A percentile compares a stretch with the other conserved stretches of the same genome.
phyloP scores from a whole-genome alignment of 805 yeast genomes.

The Jamesozyma piceae region DNA sequence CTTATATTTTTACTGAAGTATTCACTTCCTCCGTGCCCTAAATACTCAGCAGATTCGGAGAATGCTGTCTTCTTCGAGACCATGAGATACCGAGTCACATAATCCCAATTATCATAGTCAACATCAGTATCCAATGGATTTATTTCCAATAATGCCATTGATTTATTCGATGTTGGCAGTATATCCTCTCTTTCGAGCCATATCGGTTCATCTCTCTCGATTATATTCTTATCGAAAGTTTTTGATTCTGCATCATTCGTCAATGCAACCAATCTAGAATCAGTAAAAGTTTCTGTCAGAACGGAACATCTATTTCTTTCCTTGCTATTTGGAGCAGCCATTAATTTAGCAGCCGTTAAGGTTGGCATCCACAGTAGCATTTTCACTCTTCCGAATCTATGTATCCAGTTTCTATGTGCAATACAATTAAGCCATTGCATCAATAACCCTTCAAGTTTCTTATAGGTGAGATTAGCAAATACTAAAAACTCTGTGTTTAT shows the following conservation, averaged over 20 bases:
- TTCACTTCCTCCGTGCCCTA: slow-evolving; percentile 78
- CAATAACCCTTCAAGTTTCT: slow-evolving; percentile 53
- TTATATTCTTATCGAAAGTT: slow-evolving; percentile 12
- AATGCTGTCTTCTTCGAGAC: slow-evolving; percentile 39
- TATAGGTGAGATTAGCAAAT: slow-evolving; percentile 48
- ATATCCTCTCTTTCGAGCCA: slow-evolving; percentile 25
- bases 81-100: slow-evolving; percentile 53
- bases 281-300: slow-evolving; percentile 55
- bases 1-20: slow-evolving; percentile 34
- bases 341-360: slow-evolving; percentile 48
- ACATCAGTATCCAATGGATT: slow-evolving; percentile 39
- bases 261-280: slow-evolving; percentile 47
- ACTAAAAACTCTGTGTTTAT: slow-evolving; percentile 48
- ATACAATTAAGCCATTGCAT: slow-evolving; percentile 70
- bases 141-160: slow-evolving; percentile 51
- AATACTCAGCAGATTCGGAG: slow-evolving; percentile 37
- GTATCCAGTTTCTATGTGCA: slow-evolving; percentile 64
- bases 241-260: slow-evolving; percentile 16
- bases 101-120: slow-evolving; percentile 53
- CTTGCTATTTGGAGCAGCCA: slow-evolving; percentile 44
- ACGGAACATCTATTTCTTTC: slow-evolving; percentile 55
- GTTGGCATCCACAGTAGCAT: slow-evolving; percentile 64
- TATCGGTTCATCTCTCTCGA: slow-evolving; percentile 26
- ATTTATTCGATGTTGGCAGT: slow-evolving; percentile 18
- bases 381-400: slow-evolving; percentile 61